phyloP scores from a whole-genome alignment of 2,329 filamentous ascomycete species.

The Exophiala mesophila region DNA sequence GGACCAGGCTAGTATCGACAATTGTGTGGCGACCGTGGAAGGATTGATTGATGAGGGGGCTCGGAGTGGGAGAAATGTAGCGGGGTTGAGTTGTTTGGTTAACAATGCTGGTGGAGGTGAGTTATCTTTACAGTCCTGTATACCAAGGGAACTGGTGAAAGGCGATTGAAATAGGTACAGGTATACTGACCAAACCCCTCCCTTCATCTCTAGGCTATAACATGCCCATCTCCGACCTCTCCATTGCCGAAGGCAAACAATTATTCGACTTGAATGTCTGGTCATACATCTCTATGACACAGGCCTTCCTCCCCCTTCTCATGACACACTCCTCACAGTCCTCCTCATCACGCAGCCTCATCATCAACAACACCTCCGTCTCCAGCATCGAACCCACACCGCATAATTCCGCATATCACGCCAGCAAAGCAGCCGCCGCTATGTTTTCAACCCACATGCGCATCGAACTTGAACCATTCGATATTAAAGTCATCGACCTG shows the following conservation, averaged over 20 bases:
- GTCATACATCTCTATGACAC: slow-evolving; percentile 31
- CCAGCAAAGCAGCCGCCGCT: slow-evolving; percentile 31
- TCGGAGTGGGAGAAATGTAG: slow-evolving; percentile 1
- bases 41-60: slow-evolving; percentile 15
- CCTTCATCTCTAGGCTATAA: slow-evolving; percentile 12
- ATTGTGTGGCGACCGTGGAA: slow-evolving; percentile 11
- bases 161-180: too few species aligned
- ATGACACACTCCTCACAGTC: slow-evolving; percentile 19
- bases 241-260: slow-evolving; percentile 30
- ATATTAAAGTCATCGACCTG: slow-evolving; percentile 30
- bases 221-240: slow-evolving; percentile 31
- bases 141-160: too few species aligned
- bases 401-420: slow-evolving; percentile 32
- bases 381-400: slow-evolving; percentile 30
- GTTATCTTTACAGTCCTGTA: slow-evolving; percentile 1
- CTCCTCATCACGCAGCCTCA: slow-evolving; percentile 18
- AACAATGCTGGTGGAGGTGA: slow-evolving; percentile 43
- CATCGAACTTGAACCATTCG: slow-evolving; percentile 32
- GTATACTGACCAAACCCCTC: neutral
- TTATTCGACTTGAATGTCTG: slow-evolving; percentile 36
- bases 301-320: slow-evolving; percentile 33
- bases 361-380: slow-evolving; percentile 39
- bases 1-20: slow-evolving; percentile 8
- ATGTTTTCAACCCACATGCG: slow-evolving; percentile 30
- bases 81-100: slow-evolving; percentile 40